Base-by-base conservation (phyloP, 2,329 filamentous ascomycete genomes). In the Endocalyx cinctus region DNA sequence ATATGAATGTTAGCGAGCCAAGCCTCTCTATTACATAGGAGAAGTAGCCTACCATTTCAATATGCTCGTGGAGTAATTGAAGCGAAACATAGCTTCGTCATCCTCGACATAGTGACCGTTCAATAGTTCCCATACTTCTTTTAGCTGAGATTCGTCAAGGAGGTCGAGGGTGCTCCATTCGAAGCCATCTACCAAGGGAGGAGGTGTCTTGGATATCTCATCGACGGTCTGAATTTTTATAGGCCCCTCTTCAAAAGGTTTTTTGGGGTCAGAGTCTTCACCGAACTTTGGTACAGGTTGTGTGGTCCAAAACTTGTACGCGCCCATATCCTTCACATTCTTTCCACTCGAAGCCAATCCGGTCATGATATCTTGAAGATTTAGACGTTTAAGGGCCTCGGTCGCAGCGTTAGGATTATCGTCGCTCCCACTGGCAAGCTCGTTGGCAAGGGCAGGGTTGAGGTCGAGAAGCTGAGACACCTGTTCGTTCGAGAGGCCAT, bases 221-320 rank as follows among this genome's bases (percentile, higher is more conserved):
- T 88, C 87, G 12, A 85, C 74, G 39, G 84, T 82, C 51, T 90
- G 84, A 13, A 81, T 66, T 63, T 82, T 84, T 57, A 98, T 85
- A 0, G 89, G 87, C 0, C 92, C 92, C 51, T 97, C 89, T 43
- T 79, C 69, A 30, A 79, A 52, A 23, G 63, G 56, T 43, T 72
- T 66, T 38, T 69, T 63, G 32, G 74, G 66, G 29, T 69, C 63
- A 11, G 54, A 49, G 38, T 69, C 61, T 58, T 81, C 68, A 51
- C 75, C 82, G 54, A 97, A 95, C 54, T 82, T 82, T 31, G 86
- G 85, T 38, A 98, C 92, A 1, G 92, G 92, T 62, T 98, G 92
- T 29, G 92, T 98, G 60, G 87, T 82, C 92, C 92, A 98, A 68
- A 98, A 98, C 64, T 94, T 96, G 73, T 97, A 96, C 38, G 82